Evolutionary conservation across 2,329 filamentous ascomycete species (phyloP), one percentile per base, ranked within the genome.

Genomic region (Graphilbum ipis-grandicollis): DNA sequence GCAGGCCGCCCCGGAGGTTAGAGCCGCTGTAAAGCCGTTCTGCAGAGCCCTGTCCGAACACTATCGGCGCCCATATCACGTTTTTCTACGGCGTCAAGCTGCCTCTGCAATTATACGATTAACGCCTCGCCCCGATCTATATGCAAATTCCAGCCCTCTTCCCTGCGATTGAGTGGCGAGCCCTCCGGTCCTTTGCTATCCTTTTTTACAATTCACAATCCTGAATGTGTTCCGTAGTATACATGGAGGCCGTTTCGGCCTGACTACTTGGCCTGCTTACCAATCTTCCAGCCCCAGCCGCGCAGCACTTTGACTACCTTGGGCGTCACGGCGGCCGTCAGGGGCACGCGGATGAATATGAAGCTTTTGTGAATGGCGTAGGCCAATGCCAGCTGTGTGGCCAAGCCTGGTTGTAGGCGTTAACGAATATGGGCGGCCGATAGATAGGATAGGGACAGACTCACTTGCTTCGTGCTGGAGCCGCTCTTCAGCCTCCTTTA

Each of bases 281-380:
- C 88, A 51, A 98, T 90, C 52, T 96, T 75, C 78, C 83, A 96
- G 5, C 90, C 90, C 84, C 88, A 93, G 12, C 73, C 68, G 44
- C 88, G 67, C 21, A 98, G 63, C 12, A 75, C 71, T 58, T 84
- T 92, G 50, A 94, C 90, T n/a, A 96, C 77, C 58, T 92, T 94
- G 2, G 90, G 90, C 9, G 83, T 85, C 25, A 96, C 67, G 3
- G 85, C 88, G 12, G 83, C 85, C 1, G 90, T 90, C 44, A 96
- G 60, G 9, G 90, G 90, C 9, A 98, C 84, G n/a, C 90, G 74
- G 46, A 96, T 57, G 56, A 98, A 93, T 50, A 98, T 94, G 56
- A 96, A 84, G 48, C 81, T 92, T 62, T 98, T 98, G 66, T 98
- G 90, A 40, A 98, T 83, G 21, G 88, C 88, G 52, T 98, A 98